A percentile compares a stretch with the other conserved stretches of the same genome.
Conservation (phyloP, 2,329 filamentous ascomycete genomes). For the Acrocalymma vagum region DNA sequence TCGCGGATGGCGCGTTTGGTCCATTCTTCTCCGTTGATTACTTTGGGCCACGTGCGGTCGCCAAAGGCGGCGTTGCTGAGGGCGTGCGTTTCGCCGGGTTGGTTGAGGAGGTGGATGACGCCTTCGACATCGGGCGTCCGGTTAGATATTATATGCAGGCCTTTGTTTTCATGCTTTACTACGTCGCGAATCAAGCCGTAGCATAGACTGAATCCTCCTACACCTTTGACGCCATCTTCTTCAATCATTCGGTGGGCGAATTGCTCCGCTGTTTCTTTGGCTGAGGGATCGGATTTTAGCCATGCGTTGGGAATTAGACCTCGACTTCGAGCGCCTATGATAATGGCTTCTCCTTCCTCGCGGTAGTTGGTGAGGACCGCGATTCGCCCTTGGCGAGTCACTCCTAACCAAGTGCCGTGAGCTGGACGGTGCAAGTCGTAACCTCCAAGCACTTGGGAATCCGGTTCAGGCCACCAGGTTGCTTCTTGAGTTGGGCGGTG, state of each 20-base stretch:
- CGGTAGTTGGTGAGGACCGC: constrained; percentile 72
- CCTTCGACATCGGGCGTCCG: constrained; percentile 62
- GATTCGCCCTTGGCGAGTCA: constrained; percentile 67
- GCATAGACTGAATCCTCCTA: constrained; percentile 70
- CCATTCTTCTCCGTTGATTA: constrained; percentile 64
- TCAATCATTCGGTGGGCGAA: constrained; percentile 65
- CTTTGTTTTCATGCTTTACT: constrained; percentile 33
- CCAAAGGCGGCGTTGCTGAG: constrained; percentile 69
- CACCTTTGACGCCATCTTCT: constrained; percentile 63
- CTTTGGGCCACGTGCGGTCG: constrained; percentile 69
- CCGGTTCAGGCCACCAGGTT: constrained; percentile 66
- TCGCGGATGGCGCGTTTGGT: constrained; percentile 59
- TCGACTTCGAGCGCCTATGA: constrained; percentile 59
- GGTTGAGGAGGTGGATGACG: constrained; percentile 60
- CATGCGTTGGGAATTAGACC: constrained; percentile 69
- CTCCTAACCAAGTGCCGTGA: constrained; percentile 71
- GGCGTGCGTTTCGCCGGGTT: constrained; percentile 62
- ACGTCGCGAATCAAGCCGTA: constrained; percentile 64
- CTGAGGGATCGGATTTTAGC: constrained; percentile 53
- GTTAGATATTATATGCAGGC: constrained; percentile 69
- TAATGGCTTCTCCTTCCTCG: constrained; percentile 56
- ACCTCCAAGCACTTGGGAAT: constrained; percentile 66
- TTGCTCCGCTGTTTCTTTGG: constrained; percentile 53
- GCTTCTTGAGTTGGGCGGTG: constrained; percentile 67
- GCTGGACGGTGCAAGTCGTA: constrained; percentile 67